Percentiles rank a stretch among this genome's conserved stretches.
These are phyloP conservation scores for Orbilia oligospora DNA, from an alignment of 2,329 filamentous ascomycete genomes.

Conservation along the genomic window DNA sequence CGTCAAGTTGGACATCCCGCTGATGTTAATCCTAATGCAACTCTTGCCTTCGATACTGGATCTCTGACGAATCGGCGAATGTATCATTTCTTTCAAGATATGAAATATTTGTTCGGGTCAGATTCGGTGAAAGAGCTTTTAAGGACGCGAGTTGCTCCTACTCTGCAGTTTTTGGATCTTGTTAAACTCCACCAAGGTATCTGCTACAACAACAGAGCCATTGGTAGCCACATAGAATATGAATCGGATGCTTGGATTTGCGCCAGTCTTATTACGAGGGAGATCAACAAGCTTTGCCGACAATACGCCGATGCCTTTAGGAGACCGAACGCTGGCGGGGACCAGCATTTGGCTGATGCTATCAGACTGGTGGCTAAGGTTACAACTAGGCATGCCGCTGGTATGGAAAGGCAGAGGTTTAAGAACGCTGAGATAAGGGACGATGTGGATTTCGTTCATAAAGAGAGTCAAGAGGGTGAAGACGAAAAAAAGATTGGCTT, in stretches of 20 bases:
- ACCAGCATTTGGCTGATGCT: constrained; percentile 76
- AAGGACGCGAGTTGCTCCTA: constrained; percentile 85
- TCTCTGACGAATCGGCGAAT: constrained; percentile 95
- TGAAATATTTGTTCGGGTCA: constrained; percentile 90
- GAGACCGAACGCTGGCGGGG: constrained; percentile 76
- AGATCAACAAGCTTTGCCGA: constrained; percentile 92
- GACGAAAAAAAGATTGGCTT: constrained; percentile 20
- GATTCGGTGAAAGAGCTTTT: constrained; percentile 89
- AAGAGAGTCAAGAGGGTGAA: constrained; percentile 38
- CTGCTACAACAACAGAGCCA: constrained; percentile 90
- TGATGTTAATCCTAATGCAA: constrained; percentile 87
- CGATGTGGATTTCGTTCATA: constrained; percentile 77
- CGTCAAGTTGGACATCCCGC: constrained; percentile 94
- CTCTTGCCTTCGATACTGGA: constrained; percentile 91
- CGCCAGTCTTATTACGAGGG: constrained; percentile 90
- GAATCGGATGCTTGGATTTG: constrained; percentile 99
- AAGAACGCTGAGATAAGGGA: constrained; percentile 89
- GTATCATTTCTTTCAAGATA: constrained; percentile 97
- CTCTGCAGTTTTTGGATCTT: constrained; percentile 93
- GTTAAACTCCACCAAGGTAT: constrained; percentile 98
- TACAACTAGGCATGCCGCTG: constrained; percentile 89
- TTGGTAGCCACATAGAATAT: constrained; percentile 97
- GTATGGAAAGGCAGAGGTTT: constrained; percentile 88
- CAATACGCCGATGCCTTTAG: constrained; percentile 90
- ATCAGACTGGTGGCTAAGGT: constrained; percentile 83